Base-by-base conservation (phyloP, 2,329 filamentous ascomycete genomes). In the Falciphora oryzae region DNA sequence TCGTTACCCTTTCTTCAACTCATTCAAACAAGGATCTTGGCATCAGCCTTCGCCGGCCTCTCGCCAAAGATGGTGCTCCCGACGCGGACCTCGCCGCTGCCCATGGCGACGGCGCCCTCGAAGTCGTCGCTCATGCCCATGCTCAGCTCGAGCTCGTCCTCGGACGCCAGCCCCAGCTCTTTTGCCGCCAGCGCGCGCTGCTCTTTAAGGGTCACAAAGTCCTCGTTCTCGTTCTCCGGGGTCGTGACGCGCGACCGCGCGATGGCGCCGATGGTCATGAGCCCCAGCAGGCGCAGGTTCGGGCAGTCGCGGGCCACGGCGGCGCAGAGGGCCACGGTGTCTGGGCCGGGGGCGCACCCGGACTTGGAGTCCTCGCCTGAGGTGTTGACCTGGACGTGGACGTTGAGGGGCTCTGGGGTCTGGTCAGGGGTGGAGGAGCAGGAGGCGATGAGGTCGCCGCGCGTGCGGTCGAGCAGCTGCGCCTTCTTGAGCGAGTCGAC, bases 81-180 rank as follows among this genome's bases (percentile, higher is more conserved):
- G 11, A 99, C 87, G 65, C 95, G 85, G 7, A 99, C 93, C 81
- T 98, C 93, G 70, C 86, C 83, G 77, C 93, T 97, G 0, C 95
- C 95, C 80, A 92, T 80, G 16, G 77, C 78, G 72, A 98, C 89
- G 0, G 95, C 95, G 10, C 89, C 90, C 79, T 97, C 93, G 75
- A 94, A 99, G 76, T 99, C 95, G 72, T 92, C 88, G 74, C 93
- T 97, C 95, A 99, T 99, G 8, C 94, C 94, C 94, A 99, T 99
- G 77, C 93, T 97, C 77, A 98, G 76, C 80, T 97, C 93, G 71
- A 97, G 74, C 66, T 83, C 82, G n/a, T 79, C 77, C 22, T 80
- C 74, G 50, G 31, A 31, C 22, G 79, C 74, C 57, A 86, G 69
- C 0, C 81, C 85, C 63, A 93, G 72, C 69, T 88, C 89, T 72